phyloP scores from a whole-genome alignment of 1,284 basidiomycete species.

The Malassezia caprae region DNA sequence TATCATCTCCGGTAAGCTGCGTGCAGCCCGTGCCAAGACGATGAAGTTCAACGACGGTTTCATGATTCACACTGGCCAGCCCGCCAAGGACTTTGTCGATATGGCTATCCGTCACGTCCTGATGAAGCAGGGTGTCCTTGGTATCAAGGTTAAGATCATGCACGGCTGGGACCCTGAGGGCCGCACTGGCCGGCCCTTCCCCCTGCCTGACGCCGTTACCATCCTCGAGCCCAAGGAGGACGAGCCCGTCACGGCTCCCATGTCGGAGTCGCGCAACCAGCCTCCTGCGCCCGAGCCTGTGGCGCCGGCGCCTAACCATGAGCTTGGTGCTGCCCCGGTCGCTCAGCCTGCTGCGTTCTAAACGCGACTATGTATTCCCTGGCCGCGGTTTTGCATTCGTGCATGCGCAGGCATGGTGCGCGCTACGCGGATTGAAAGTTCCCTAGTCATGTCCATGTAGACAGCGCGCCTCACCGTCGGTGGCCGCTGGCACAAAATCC shows the following conservation, averaged over 20 bases:
- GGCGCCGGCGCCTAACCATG: neutral
- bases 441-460: conserved; percentile 15
- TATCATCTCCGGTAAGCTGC: conserved; percentile 97
- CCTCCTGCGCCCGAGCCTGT: conserved; percentile 21
- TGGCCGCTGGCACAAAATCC: conserved; percentile 12
- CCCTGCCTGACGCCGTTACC: conserved; percentile 88
- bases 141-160: conserved; percentile 99
- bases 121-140: conserved; percentile 96
- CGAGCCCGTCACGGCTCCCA: conserved; percentile 50
- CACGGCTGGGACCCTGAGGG: conserved; percentile 78
- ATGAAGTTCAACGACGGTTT: conserved; percentile 99
- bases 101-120: conserved; percentile 96
- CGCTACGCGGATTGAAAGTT: conserved; percentile 7
- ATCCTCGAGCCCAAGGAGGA: conserved; percentile 71
- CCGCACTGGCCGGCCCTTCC: conserved; percentile 71
- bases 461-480: neutral
- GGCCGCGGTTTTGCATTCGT: conserved; percentile 6
- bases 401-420: conserved; percentile 9
- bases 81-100: conserved; percentile 90
- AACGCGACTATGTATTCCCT: conserved; percentile 14
- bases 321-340: conserved; percentile 9
- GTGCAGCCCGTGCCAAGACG: conserved; percentile 97
- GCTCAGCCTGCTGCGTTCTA: conserved; percentile 30
- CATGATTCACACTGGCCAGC: conserved; percentile 99
- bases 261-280: conserved; percentile 42